A percentile compares a stretch with the other conserved stretches of the same genome.
Conservation (phyloP, 768 basidiomycete species). For the Lactarius tabidus region DNA sequence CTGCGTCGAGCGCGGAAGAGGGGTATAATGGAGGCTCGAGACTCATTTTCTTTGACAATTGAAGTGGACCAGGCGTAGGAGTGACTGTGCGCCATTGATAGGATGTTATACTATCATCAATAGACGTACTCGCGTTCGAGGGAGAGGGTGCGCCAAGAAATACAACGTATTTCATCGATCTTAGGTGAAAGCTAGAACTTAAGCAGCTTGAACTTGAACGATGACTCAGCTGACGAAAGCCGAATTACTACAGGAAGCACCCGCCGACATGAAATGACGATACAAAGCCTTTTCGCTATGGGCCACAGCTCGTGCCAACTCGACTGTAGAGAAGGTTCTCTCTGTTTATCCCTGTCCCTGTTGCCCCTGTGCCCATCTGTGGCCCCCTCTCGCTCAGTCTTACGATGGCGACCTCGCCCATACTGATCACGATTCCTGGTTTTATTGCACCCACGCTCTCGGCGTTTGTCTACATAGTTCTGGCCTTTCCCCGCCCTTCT, state of each 20-base stretch:
- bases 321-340: too few relatives aligned
- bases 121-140: constrained; percentile 37
- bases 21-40: constrained; percentile 23
- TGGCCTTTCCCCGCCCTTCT: not conserved
- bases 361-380: too few relatives aligned
- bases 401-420: too few relatives aligned
- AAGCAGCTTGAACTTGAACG: not conserved
- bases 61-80: constrained; percentile 24
- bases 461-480: constrained; percentile 6
- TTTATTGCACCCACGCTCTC: not conserved
- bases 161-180: constrained; percentile 38
- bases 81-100: constrained; percentile 48
- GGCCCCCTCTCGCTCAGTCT: too few relatives aligned
- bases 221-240: not conserved
- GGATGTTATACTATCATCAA: constrained; percentile 30
- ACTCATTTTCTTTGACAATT: constrained; percentile 23
- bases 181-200: not conserved
- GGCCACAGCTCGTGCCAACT: too few relatives aligned
- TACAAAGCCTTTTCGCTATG: too few relatives aligned
- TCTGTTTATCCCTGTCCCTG: too few relatives aligned
- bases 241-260: too few relatives aligned
- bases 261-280: too few relatives aligned
- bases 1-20: constrained; percentile 57
- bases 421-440: too few relatives aligned
- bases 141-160: constrained; percentile 47